These are phyloP conservation scores for Boletus rubescentipes DNA, from an alignment of 768 basidiomycete species.

Conservation along the genomic window DNA sequence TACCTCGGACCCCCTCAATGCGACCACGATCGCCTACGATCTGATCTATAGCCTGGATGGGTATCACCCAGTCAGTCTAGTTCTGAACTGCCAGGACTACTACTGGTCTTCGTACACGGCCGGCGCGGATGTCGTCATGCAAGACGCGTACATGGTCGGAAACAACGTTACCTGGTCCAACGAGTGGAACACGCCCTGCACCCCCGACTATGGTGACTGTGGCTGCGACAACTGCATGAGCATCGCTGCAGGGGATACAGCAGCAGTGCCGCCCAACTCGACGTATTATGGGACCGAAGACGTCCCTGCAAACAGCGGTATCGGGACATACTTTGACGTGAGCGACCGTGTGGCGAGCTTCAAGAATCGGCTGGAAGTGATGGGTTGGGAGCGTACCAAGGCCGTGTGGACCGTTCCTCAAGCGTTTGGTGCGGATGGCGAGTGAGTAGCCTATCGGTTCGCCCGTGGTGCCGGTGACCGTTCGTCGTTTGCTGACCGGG, in stretches of 20 bases:
- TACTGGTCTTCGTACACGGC: slow-evolving; percentile 56
- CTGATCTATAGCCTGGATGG: slow-evolving; percentile 61
- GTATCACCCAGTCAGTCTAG: slow-evolving; percentile 66
- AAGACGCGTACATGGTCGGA: slow-evolving; percentile 50
- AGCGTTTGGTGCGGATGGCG: slow-evolving; percentile 52
- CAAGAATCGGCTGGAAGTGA: slow-evolving; percentile 52
- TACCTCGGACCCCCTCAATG: slow-evolving; percentile 62
- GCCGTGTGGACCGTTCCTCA: slow-evolving; percentile 82
- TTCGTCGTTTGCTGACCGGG: neutral
- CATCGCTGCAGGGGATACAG: slow-evolving; percentile 41
- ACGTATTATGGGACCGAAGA: slow-evolving; percentile 12
- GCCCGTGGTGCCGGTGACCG: neutral
- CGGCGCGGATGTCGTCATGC: slow-evolving; percentile 70
- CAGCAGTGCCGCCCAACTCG: slow-evolving; percentile 27
- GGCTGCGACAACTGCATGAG: slow-evolving; percentile 66
- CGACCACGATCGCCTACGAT: slow-evolving; percentile 48
- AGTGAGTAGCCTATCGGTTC: slow-evolving; percentile 26
- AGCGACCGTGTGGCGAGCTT: slow-evolving; percentile 67
- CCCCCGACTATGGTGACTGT: slow-evolving; percentile 65
- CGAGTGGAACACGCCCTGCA: slow-evolving; percentile 63
- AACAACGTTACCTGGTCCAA: slow-evolving; percentile 67
- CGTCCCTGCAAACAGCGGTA: slow-evolving; percentile 31
- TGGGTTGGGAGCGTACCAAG: slow-evolving; percentile 68
- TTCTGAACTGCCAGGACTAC: slow-evolving; percentile 67
- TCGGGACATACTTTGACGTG: slow-evolving; percentile 59